Conservation (phyloP, 2,329 filamentous ascomycete species). For the Trichoderma endophyticum region DNA sequence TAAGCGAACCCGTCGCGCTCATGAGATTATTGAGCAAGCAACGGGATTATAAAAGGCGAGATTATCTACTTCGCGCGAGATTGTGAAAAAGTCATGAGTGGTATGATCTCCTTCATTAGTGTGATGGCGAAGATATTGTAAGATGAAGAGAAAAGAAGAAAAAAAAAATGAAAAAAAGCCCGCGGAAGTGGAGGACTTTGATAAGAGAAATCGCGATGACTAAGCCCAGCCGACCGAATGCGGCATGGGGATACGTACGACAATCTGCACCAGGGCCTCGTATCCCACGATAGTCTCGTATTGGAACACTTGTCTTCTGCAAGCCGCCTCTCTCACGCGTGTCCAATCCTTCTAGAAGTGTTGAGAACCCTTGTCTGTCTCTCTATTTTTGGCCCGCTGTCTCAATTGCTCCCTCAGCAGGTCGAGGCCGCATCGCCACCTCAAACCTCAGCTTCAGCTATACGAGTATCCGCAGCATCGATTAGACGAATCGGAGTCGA, state of each 20-base stretch:
- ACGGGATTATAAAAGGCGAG: slow-evolving; percentile 61
- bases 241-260: slow-evolving; percentile 17
- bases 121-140: slow-evolving; percentile 46
- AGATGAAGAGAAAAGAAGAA: slow-evolving; percentile 40
- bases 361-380: background rate
- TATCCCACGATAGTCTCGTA: background rate
- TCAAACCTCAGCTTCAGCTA: background rate
- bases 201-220: slow-evolving; percentile 11
- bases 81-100: slow-evolving; percentile 43
- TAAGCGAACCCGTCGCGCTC: slow-evolving; percentile 60
- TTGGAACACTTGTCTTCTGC: slow-evolving; percentile 11
- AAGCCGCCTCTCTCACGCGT: background rate
- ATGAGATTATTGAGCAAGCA: slow-evolving; percentile 42
- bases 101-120: slow-evolving; percentile 34
- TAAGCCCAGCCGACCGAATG: slow-evolving; percentile 4
- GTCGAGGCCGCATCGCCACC: background rate
- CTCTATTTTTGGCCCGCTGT: background rate
- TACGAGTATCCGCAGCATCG: slow-evolving; percentile 13
- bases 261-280: background rate
- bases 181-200: background rate
- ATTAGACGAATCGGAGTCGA: slow-evolving; percentile 18
- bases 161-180: background rate
- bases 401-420: slow-evolving; percentile 10
- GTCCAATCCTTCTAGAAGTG: background rate
- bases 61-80: slow-evolving; percentile 52